These are phyloP conservation scores for Groenewaldozyma auringiensis DNA, from an alignment of 1,139 yeast genomes.

Conservation along the genomic window DNA sequence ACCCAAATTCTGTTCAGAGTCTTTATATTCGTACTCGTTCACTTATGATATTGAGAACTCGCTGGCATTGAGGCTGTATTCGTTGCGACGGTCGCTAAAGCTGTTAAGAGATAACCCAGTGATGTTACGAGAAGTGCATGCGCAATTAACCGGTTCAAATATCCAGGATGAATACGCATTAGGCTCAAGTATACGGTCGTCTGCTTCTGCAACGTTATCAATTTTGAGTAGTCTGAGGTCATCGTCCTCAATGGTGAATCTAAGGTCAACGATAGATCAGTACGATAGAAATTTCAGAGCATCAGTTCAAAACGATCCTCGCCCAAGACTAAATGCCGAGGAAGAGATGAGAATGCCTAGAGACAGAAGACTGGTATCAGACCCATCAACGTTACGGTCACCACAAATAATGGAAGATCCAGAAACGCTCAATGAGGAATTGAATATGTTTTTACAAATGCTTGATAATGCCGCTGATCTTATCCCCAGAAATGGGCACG, in stretches of 20 bases:
- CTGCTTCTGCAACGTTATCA: constrained; percentile 25
- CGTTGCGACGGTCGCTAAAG: constrained; percentile 66
- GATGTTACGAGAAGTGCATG: constrained; percentile 16
- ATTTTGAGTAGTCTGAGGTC: constrained; percentile 20
- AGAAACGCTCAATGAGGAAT: constrained; percentile 15
- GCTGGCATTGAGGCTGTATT: constrained; percentile 64
- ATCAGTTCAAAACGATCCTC: not conserved
- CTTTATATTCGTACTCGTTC: constrained; percentile 79
- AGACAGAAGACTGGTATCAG: not conserved
- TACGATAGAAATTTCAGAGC: not conserved
- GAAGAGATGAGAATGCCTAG: no score
- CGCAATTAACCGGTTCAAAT: constrained; percentile 8
- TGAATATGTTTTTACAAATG: constrained; percentile 16
- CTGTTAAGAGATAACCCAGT: constrained; percentile 49
- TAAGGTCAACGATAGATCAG: not conserved
- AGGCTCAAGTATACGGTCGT: constrained; percentile 14
- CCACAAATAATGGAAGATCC: constrained; percentile 1
- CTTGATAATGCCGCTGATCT: constrained; percentile 18
- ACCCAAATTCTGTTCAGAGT: constrained; percentile 61
- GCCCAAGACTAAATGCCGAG: no score
- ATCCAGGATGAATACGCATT: constrained; percentile 3
- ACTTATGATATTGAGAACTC: constrained; percentile 78
- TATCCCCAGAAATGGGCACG: constrained; percentile 2
- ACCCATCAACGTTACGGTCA: not conserved
- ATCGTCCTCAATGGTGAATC: constrained; percentile 7